Evolutionary conservation across 2,329 filamentous ascomycete species (phyloP).

Genomic region (Sarocladiaceae sp.): DNA sequence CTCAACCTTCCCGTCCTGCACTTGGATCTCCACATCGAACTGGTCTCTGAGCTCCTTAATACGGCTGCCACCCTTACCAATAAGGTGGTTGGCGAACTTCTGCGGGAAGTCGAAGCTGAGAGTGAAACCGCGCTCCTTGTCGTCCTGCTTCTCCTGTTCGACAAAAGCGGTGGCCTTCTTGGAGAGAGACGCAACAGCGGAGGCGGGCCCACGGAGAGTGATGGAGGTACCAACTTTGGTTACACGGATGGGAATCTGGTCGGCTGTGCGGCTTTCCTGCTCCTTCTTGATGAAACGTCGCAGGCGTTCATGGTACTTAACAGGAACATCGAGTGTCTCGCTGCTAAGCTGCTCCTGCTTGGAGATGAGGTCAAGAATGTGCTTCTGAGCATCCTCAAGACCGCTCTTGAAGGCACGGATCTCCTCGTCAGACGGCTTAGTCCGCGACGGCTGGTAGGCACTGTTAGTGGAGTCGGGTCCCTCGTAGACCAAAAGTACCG

Average conservation of each 20-base stretch:
- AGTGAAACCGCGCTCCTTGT: slow-evolving; percentile 86
- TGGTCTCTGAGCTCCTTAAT: slow-evolving; percentile 60
- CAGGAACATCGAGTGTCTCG: slow-evolving; percentile 49
- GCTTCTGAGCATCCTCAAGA: slow-evolving; percentile 48
- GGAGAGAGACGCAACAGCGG: slow-evolving; percentile 64
- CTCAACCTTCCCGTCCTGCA: slow-evolving; percentile 89
- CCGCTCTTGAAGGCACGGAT: slow-evolving; percentile 47
- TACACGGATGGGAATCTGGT: slow-evolving; percentile 55
- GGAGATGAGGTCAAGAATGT: slow-evolving; percentile 51
- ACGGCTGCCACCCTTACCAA: slow-evolving; percentile 61
- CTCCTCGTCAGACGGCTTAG: slow-evolving; percentile 44
- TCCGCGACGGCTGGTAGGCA: slow-evolving; percentile 48
- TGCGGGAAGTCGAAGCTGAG: slow-evolving; percentile 88
- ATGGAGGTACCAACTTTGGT: slow-evolving; percentile 54
- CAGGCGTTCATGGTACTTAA: slow-evolving; percentile 59
- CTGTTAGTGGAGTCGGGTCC: slow-evolving; percentile 44
- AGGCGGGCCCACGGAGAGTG: slow-evolving; percentile 69
- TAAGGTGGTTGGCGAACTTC: slow-evolving; percentile 83
- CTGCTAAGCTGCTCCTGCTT: slow-evolving; percentile 51
- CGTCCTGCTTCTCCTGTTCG: slow-evolving; percentile 82
- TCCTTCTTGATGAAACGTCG: slow-evolving; percentile 59
- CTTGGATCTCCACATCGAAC: slow-evolving; percentile 72
- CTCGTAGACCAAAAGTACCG: slow-evolving; percentile 70
- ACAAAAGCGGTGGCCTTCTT: slow-evolving; percentile 73
- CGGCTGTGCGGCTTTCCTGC: slow-evolving; percentile 48